Percentiles rank a stretch among this genome's conserved stretches.
Evolutionary conservation across 2,329 filamentous ascomycete species (phyloP).

Genomic region (Pochonia chlamydosporia): DNA sequence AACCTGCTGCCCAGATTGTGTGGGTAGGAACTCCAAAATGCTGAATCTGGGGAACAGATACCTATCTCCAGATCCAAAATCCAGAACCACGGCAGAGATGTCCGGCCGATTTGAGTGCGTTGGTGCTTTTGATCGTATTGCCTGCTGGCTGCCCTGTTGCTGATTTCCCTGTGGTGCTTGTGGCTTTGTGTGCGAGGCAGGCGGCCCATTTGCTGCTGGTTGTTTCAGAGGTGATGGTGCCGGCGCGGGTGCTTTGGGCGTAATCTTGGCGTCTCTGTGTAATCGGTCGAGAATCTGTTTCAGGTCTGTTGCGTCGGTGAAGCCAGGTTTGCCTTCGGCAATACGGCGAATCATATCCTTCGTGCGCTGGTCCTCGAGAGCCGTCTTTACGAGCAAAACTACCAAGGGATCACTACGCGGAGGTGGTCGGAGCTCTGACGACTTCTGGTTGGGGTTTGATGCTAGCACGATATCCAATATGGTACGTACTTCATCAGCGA

Average conservation of each 20-base stretch:
- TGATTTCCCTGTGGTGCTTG: slow-evolving; percentile 23
- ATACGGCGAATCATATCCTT: slow-evolving; percentile 49
- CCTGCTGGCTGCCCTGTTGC: slow-evolving; percentile 38
- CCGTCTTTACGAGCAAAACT: slow-evolving; percentile 51
- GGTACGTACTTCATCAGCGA: slow-evolving; percentile 50
- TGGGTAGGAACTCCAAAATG: slow-evolving; percentile 61
- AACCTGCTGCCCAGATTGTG: slow-evolving; percentile 49
- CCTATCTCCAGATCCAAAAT: slow-evolving; percentile 68
- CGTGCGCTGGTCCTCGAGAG: slow-evolving; percentile 44
- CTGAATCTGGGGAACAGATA: slow-evolving; percentile 76
- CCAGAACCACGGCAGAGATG: slow-evolving; percentile 61
- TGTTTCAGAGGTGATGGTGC: slow-evolving; percentile 22
- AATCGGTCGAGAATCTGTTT: slow-evolving; percentile 47
- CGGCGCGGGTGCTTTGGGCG: slow-evolving; percentile 20
- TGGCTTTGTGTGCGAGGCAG: slow-evolving; percentile 23
- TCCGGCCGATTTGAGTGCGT: slow-evolving; percentile 50
- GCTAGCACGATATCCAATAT: slow-evolving; percentile 55
- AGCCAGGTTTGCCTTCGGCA: slow-evolving; percentile 43
- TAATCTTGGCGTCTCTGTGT: slow-evolving; percentile 34
- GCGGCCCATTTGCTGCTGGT: slow-evolving; percentile 21
- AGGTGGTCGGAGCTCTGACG: slow-evolving; percentile 46
- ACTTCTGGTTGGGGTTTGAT: slow-evolving; percentile 52
- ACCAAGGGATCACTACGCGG: slow-evolving; percentile 50
- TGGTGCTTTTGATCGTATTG: slow-evolving; percentile 55
- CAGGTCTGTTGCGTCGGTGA: slow-evolving; percentile 47